These are phyloP conservation scores for Pythium rhizo-oryzae DNA, from an alignment of 352 stramenopile species.

Conservation along the genomic window DNA sequence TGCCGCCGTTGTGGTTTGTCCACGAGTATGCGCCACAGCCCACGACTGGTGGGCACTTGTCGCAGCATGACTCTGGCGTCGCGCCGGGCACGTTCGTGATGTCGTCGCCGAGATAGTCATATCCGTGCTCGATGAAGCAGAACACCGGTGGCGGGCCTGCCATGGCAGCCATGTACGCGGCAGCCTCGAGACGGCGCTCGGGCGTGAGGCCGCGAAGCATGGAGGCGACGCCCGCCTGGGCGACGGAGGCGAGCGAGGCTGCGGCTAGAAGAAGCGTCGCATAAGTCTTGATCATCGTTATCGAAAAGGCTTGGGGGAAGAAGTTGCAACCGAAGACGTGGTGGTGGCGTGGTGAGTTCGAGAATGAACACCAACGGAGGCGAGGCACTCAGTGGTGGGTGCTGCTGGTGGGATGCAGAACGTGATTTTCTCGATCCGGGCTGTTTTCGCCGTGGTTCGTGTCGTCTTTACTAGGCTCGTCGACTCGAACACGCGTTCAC, in stretches of 20 bases:
- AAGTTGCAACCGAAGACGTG: background rate
- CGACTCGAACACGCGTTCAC: too few species aligned
- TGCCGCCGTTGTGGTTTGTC: conserved; percentile 53
- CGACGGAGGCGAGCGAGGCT: background rate
- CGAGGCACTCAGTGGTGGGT: too few species aligned
- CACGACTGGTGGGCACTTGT: conserved; percentile 6
- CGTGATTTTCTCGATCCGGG: too few species aligned
- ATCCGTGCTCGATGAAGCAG: conserved; percentile 16
- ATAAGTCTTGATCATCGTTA: background rate
- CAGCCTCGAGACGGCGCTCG: background rate
- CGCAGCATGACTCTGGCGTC: conserved; percentile 23
- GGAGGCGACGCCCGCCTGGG: background rate
- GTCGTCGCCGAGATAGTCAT: conserved; percentile 38
- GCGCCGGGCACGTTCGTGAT: conserved; percentile 16
- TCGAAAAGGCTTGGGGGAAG: background rate
- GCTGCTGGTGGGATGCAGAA: too few species aligned
- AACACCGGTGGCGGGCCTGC: background rate
- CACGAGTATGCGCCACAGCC: conserved; percentile 31
- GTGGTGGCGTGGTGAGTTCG: too few species aligned
- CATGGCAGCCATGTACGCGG: background rate
- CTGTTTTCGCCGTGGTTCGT: too few species aligned
- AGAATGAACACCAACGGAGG: too few species aligned
- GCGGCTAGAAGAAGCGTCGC: background rate
- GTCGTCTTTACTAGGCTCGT: too few species aligned
- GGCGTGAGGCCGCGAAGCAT: background rate